These are phyloP conservation scores for Komagataella ulmi DNA, from an alignment of 805 yeast genomes.

Conservation along the genomic window DNA sequence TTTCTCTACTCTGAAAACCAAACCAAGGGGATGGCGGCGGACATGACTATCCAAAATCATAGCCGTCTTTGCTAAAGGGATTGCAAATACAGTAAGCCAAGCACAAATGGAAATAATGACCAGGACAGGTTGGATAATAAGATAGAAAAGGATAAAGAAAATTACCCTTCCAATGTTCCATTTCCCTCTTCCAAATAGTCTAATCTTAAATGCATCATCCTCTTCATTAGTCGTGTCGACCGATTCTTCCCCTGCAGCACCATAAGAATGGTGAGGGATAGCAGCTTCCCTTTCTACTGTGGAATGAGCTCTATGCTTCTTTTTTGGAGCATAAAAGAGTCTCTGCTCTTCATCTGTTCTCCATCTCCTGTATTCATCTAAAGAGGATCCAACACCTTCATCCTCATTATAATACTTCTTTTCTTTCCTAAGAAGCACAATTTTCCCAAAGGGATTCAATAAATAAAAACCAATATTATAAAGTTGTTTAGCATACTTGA, in stretches of 20 bases:
- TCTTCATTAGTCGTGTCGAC: slow-evolving; percentile 3
- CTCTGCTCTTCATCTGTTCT: slow-evolving; percentile 66
- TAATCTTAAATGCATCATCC: slow-evolving; percentile 17
- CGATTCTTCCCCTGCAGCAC: background rate
- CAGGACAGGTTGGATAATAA: slow-evolving; percentile 56
- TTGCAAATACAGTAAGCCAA: slow-evolving; percentile 80
- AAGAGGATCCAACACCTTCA: slow-evolving; percentile 73
- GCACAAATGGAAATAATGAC: slow-evolving; percentile 39
- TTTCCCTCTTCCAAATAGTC: slow-evolving; percentile 83
- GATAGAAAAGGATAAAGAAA: slow-evolving; percentile 61
- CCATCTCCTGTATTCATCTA: slow-evolving; percentile 84
- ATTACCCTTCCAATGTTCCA: slow-evolving; percentile 80
- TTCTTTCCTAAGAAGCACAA: slow-evolving; percentile 67
- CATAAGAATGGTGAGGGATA: background rate
- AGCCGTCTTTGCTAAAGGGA: slow-evolving; percentile 84
- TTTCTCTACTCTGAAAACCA: slow-evolving; percentile 57
- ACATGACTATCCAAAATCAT: slow-evolving; percentile 59
- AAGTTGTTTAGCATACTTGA: slow-evolving; percentile 49
- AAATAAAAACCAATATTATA: slow-evolving; percentile 58
- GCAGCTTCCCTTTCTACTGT: background rate
- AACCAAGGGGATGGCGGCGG: slow-evolving; percentile 81
- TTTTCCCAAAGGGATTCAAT: slow-evolving; percentile 80
- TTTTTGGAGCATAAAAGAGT: slow-evolving; percentile 60
- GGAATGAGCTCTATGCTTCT: background rate
- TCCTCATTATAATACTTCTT: slow-evolving; percentile 78